A percentile compares a stretch with the other conserved stretches of the same genome.
Evolutionary conservation across 192 early-diverging fungal genomes (phyloP).

Genomic region (Coemansia sp.): DNA sequence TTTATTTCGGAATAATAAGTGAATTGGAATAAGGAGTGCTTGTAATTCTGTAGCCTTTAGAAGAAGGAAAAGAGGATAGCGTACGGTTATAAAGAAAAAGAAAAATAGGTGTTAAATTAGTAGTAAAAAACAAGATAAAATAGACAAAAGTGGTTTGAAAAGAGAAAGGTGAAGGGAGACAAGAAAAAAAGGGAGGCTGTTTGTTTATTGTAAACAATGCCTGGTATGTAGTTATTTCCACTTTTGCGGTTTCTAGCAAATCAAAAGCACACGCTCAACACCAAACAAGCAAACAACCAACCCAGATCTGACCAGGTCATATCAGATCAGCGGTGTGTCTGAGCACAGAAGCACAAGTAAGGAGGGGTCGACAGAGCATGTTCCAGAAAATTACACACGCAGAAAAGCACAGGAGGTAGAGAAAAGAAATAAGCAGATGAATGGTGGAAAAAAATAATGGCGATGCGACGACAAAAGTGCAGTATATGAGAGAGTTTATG

Average conservation of each 20-base stretch:
- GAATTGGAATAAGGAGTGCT: background rate
- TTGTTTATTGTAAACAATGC: slow-evolving; percentile 1
- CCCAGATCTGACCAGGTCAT: background rate
- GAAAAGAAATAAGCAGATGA: slow-evolving; percentile 11
- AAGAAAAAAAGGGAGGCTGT: slow-evolving; percentile 2
- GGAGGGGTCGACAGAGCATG: no score
- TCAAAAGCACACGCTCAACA: no score
- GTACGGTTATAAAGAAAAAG: slow-evolving; percentile 4
- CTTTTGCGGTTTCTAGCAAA: no score
- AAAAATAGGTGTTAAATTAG: no score
- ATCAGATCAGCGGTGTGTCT: no score
- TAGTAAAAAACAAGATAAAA: background rate
- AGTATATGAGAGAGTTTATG: background rate
- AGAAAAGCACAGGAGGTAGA: background rate
- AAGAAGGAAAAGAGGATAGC: background rate
- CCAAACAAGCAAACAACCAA: background rate
- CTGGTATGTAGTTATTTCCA: background rate
- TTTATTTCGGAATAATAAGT: background rate
- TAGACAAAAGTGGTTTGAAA: background rate
- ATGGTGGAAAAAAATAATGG: background rate
- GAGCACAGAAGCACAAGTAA: no score
- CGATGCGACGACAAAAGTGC: background rate
- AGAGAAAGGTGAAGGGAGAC: background rate
- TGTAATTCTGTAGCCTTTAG: background rate
- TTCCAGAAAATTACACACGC: no score